A percentile compares a stretch with the other conserved stretches of the same genome.
phyloP scores from a whole-genome alignment of 768 basidiomycete genomes.

The Boletus patriciae region DNA sequence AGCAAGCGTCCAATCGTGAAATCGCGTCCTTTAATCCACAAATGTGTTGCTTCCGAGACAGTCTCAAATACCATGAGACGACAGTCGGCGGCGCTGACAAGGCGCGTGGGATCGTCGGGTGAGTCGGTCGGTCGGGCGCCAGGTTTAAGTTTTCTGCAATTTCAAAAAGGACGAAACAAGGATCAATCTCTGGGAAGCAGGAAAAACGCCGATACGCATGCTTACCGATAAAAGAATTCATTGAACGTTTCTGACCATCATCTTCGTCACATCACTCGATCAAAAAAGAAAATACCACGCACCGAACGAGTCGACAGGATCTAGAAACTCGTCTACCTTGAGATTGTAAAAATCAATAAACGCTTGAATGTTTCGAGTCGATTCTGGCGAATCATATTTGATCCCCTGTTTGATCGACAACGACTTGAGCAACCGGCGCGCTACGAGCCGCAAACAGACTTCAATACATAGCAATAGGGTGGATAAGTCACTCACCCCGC shows the following conservation, averaged over 20 bases:
- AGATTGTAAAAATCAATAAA: constrained; percentile 93
- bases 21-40: constrained; percentile 98
- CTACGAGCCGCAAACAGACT: constrained; percentile 50
- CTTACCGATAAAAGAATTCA: constrained; percentile 80
- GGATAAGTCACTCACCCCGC: constrained; percentile 52
- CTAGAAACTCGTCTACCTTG: constrained; percentile 76
- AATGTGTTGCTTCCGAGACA: constrained; percentile 76
- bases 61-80: constrained; percentile 94
- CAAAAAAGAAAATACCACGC: constrained; percentile 28
- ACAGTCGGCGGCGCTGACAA: constrained; percentile 93
- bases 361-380: constrained; percentile 75
- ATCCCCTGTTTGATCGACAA: constrained; percentile 90
- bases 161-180: neutral
- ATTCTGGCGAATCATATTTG: constrained; percentile 89
- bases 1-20: constrained; percentile 81
- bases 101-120: constrained; percentile 70
- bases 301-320: constrained; percentile 86
- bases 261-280: neutral
- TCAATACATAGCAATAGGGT: neutral
- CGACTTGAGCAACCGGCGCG: constrained; percentile 72
- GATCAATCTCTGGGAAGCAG: neutral
- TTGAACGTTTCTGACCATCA: constrained; percentile 77
- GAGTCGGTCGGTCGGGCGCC: constrained; percentile 72
- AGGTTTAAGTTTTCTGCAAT: constrained; percentile 76
- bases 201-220: neutral